Percentiles rank a stretch among this genome's conserved stretches.
phyloP scores from a whole-genome alignment of 495 filamentous ascomycete genomes.

The Friedmanniomyces simplex region DNA sequence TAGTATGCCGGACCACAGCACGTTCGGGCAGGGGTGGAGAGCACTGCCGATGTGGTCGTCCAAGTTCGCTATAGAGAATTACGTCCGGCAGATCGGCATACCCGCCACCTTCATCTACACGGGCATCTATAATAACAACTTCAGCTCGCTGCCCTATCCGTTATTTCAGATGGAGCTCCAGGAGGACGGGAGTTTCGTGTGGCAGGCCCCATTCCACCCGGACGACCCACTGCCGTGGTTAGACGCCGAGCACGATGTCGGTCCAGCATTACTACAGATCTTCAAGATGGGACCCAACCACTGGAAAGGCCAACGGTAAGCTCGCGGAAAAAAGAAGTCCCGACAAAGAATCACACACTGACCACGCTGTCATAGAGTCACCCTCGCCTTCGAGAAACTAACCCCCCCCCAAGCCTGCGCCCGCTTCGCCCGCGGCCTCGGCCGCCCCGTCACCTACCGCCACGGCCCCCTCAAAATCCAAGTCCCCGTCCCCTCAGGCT shows the following conservation, averaged over 20 bases:
- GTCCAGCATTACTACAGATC: slow-evolving; percentile 86
- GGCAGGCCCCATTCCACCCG: slow-evolving; percentile 89
- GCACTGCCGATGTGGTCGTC: slow-evolving; percentile 80
- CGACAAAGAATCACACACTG: neutral
- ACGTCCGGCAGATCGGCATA: slow-evolving; percentile 70
- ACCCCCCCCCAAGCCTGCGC: slow-evolving; percentile 72
- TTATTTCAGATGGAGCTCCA: slow-evolving; percentile 87
- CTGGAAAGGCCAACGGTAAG: slow-evolving; percentile 73
- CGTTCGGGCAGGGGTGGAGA: slow-evolving; percentile 61
- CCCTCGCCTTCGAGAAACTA: slow-evolving; percentile 83
- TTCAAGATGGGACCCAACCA: slow-evolving; percentile 84
- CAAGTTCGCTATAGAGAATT: slow-evolving; percentile 86
- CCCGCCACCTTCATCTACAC: slow-evolving; percentile 90
- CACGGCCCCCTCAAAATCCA: slow-evolving; percentile 70
- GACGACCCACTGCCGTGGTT: slow-evolving; percentile 88
- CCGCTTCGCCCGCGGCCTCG: slow-evolving; percentile 66
- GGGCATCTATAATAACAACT: slow-evolving; percentile 98
- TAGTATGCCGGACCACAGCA: slow-evolving; percentile 89
- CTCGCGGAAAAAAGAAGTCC: neutral
- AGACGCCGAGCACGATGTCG: slow-evolving; percentile 93
- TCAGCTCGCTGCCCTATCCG: slow-evolving; percentile 85
- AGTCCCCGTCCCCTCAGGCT: slow-evolving; percentile 78
- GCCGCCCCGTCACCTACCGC: slow-evolving; percentile 65
- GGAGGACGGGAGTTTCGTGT: slow-evolving; percentile 72
- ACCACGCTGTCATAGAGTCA: slow-evolving; percentile 48